Conservation (phyloP, 2,329 filamentous ascomycete genomes). For the Botrytis deweyae region DNA sequence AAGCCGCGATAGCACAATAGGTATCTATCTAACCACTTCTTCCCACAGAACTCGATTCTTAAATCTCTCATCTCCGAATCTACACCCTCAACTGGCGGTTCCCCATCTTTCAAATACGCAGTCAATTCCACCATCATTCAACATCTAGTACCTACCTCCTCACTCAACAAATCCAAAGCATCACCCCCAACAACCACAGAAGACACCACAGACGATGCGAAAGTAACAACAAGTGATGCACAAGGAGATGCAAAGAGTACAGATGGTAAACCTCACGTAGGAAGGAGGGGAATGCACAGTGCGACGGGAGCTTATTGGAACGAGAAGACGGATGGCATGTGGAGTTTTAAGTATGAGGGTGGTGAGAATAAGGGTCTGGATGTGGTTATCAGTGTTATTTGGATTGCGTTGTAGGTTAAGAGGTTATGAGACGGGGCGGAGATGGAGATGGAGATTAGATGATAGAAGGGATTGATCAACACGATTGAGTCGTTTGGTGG, state of each 20-base stretch:
- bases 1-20: not conserved
- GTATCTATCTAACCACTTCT: conserved; percentile 19
- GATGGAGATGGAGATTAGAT: not conserved
- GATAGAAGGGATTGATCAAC: not conserved
- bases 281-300: conserved; percentile 86
- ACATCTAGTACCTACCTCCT: conserved; percentile 71
- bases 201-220: conserved; percentile 44
- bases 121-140: conserved; percentile 99
- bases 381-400: conserved; percentile 72
- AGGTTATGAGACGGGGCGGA: not conserved
- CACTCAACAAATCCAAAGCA: conserved; percentile 58
- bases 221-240: conserved; percentile 55
- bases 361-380: conserved; percentile 66
- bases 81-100: conserved; percentile 52
- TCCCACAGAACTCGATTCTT: conserved; percentile 67
- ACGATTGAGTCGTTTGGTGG: not conserved
- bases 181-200: conserved; percentile 39
- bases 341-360: conserved; percentile 81
- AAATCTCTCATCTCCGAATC: conserved; percentile 76
- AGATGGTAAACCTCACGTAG: conserved; percentile 69
- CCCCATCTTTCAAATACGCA: conserved; percentile 83
- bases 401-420: conserved; percentile 50
- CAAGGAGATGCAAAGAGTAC: conserved; percentile 50
- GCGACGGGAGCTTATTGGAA: conserved; percentile 87
- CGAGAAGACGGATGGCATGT: conserved; percentile 86